These are phyloP conservation scores for Arbutus unedo DNA, from an alignment of 148 eudicot species.

Conservation along the genomic window DNA sequence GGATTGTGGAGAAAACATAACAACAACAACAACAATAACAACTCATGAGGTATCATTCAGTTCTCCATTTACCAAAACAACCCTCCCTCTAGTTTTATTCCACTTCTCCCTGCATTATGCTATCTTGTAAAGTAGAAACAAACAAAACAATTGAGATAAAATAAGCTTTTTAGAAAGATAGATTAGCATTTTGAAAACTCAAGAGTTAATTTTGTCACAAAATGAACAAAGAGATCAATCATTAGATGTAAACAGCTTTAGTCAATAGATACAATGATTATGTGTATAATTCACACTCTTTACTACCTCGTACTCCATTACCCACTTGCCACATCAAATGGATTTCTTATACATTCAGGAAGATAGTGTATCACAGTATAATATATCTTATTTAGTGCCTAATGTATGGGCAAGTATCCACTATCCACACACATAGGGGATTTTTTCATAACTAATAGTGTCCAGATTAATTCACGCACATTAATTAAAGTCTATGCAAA, in stretches of 20 bases:
- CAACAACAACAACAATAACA: slow-evolving; percentile 49
- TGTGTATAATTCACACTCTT: background rate
- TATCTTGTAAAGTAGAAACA: slow-evolving; percentile 21
- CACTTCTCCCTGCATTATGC: background rate
- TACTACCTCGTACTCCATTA: slow-evolving; percentile 13
- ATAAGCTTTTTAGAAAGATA: slow-evolving; percentile 48
- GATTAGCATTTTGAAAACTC: slow-evolving; percentile 20
- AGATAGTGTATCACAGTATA: background rate
- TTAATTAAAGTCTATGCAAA: too few relatives aligned
- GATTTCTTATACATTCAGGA: background rate
- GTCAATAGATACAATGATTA: slow-evolving; percentile 9
- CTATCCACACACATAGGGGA: too few relatives aligned
- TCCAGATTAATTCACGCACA: too few relatives aligned
- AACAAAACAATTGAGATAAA: slow-evolving; percentile 8
- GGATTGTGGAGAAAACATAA: slow-evolving; percentile 51
- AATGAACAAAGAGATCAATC: background rate
- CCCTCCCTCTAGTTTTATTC: background rate
- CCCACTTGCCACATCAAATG: background rate
- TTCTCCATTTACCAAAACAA: background rate
- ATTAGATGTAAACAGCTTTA: slow-evolving; percentile 5
- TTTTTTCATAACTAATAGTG: too few relatives aligned
- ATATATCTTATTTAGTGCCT: too few relatives aligned
- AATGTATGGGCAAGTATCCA: too few relatives aligned
- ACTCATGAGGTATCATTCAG: slow-evolving; percentile 53
- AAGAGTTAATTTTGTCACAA: slow-evolving; percentile 32